Base-by-base conservation (phyloP, 495 filamentous ascomycete genomes). In the Xanthoparmelia taractica region DNA sequence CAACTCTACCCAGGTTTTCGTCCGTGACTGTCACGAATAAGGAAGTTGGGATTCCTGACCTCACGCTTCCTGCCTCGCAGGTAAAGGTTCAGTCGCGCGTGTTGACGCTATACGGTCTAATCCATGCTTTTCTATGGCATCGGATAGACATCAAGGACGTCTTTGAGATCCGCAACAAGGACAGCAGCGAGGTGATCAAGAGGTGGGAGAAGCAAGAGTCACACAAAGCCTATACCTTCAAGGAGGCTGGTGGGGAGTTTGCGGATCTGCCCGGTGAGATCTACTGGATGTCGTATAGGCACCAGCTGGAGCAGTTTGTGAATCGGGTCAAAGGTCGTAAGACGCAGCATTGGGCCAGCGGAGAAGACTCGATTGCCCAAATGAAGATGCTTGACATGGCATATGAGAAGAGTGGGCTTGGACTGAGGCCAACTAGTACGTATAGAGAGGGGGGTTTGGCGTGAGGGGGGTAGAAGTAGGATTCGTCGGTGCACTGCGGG, bases 251-350 rank as follows among this genome's bases (percentile, higher is more conserved):
- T n/a, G n/a, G n/a, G n/a, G n/a, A n/a, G n/a, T n/a, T n/a, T n/a
- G n/a, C n/a, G n/a, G n/a, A n/a, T n/a, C n/a, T n/a, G n/a, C n/a
- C n/a, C 11, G 76, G 77, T 11, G 74, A 80, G 63, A 59, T 67
- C 15, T 75, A 73, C 65, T 85, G 83, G 83, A 66, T 73, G 2
- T 77, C 77, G 4, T 84, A 83, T 65, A 73, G 77, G 15, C 73
- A 80, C 63, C 77, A 82, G 70, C 71, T 87, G 10, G 77, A 85
- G 63, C 73, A 80, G 61, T 87, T 87, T 66, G 79, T 85, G 20
- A 80, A 84, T 66, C 71, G 67, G 29, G 65, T 85, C 6, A 78
- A 76, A 34, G 78, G 78, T 0, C 69, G 78, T 8, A 63, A 74
- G 47, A 70, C 67, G 0, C 73, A 70, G 7, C 73, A 72, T 8